These are phyloP conservation scores for Tylopilus sp. DNA, from an alignment of 1,284 basidiomycete genomes.

Conservation along the genomic window DNA sequence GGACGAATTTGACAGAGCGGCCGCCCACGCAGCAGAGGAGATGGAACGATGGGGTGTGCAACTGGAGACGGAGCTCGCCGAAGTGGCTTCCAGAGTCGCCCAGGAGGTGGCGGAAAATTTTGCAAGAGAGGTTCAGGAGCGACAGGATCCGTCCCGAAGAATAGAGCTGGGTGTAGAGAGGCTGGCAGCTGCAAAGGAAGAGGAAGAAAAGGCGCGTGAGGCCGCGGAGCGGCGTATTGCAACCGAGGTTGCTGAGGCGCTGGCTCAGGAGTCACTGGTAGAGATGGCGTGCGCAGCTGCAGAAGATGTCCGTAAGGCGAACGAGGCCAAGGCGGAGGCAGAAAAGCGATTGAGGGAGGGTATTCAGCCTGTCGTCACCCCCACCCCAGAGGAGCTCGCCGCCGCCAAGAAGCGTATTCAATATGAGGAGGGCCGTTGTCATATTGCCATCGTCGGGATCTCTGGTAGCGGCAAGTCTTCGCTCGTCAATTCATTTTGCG, in stretches of 20 bases:
- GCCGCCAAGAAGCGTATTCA: conserved; percentile 17
- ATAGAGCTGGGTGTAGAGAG: conserved; percentile 27
- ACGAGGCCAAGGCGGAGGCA: conserved; percentile 17
- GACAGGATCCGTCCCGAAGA: conserved; percentile 16
- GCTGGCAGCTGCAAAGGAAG: conserved; percentile 19
- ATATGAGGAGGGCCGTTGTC: conserved; percentile 27
- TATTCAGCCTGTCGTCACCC: conserved; percentile 26
- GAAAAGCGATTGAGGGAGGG: conserved; percentile 29
- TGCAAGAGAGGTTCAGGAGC: conserved; percentile 17
- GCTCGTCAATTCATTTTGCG: conserved; percentile 31
- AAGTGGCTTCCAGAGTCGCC: conserved; percentile 13
- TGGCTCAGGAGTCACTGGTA: conserved; percentile 23
- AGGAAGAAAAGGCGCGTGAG: conserved; percentile 21
- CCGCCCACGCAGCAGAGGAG: too few species aligned
- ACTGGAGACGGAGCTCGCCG: too few species aligned
- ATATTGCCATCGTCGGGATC: conserved; percentile 24
- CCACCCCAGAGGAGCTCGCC: conserved; percentile 17
- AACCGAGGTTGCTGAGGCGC: conserved; percentile 18
- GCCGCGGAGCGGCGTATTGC: conserved; percentile 22
- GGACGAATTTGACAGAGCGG: too few species aligned
- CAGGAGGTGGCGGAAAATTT: conserved; percentile 28
- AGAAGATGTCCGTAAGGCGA: conserved; percentile 22
- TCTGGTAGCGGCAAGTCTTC: conserved; percentile 18
- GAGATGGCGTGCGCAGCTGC: conserved; percentile 17
- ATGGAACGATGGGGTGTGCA: too few species aligned